Conservation (phyloP, 2,329 filamentous ascomycete genomes). For the Nemania bipapillata region DNA sequence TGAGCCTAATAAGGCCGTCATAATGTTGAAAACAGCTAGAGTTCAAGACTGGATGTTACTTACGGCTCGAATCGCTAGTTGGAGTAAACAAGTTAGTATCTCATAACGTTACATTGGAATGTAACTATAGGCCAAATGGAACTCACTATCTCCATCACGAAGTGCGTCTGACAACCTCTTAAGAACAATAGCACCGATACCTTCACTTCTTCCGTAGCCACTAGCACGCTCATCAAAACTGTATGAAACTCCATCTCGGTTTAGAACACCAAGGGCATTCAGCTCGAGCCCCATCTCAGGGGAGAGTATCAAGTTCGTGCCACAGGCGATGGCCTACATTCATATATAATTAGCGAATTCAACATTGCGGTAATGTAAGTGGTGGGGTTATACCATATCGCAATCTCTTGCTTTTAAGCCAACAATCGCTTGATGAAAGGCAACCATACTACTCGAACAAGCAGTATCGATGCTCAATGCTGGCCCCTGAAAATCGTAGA, state of each 20-base stretch:
- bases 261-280: constrained; percentile 10
- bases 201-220: constrained; percentile 26
- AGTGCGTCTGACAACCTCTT: constrained; percentile 22
- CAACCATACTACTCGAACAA: constrained; percentile 26
- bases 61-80: constrained; percentile 23
- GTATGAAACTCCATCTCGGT: constrained; percentile 18
- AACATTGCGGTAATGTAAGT: neutral
- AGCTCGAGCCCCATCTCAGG: constrained; percentile 23
- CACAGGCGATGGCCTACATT: constrained; percentile 17
- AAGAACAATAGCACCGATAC: constrained; percentile 17
- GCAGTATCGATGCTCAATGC: constrained; percentile 28
- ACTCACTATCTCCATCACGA: constrained; percentile 26
- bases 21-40: neutral
- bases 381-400: constrained; percentile 20
- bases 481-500: constrained; percentile 30
- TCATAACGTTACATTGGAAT: neutral
- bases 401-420: constrained; percentile 17
- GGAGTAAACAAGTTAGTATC: neutral
- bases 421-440: constrained; percentile 20
- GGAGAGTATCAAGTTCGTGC: constrained; percentile 13
- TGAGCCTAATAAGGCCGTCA: too few species aligned
- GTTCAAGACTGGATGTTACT: neutral
- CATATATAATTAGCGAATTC: neutral
- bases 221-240: constrained; percentile 18
- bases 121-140: neutral